phyloP scores from a whole-genome alignment of 75 land plant genomes.

The Selaginella tamariscina region DNA sequence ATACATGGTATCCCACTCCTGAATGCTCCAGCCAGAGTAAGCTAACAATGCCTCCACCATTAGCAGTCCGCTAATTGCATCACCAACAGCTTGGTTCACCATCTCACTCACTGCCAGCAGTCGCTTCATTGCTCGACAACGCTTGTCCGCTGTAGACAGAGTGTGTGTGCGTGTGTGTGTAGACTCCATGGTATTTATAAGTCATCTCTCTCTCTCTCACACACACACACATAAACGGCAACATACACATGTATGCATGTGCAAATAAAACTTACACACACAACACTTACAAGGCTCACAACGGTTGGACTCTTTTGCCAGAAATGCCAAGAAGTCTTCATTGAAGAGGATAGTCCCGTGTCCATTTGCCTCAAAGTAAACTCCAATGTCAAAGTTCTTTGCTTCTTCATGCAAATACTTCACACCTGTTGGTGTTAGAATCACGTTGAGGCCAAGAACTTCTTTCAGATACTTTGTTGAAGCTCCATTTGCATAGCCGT shows the following conservation, averaged over 20 bases:
- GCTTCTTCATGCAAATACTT: constrained; percentile 88
- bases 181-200: too few species aligned
- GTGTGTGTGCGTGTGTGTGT: too few species aligned
- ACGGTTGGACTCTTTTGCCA: constrained; percentile 16
- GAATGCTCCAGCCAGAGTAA: constrained; percentile 61
- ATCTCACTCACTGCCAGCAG: constrained; percentile 65
- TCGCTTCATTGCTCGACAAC: constrained; percentile 45
- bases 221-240: too few species aligned
- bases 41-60: constrained; percentile 72
- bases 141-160: constrained; percentile 7
- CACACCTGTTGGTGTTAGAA: constrained; percentile 80
- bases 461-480: constrained; percentile 65
- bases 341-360: constrained; percentile 93
- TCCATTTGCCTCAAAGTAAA: constrained; percentile 98
- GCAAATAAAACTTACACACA: too few species aligned
- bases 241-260: too few species aligned
- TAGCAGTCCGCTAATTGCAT: constrained; percentile 85
- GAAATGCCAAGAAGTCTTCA: constrained; percentile 34
- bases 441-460: constrained; percentile 56
- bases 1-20: constrained; percentile 67
- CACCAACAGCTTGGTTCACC: constrained; percentile 92
- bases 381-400: constrained; percentile 73
- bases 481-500: constrained; percentile 99
- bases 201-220: too few species aligned
- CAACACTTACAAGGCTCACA: not conserved